Evolutionary conservation across 1,284 basidiomycete genomes (phyloP), one percentile per base, ranked within the genome.

Genomic region (Schizopora paradoxa): DNA sequence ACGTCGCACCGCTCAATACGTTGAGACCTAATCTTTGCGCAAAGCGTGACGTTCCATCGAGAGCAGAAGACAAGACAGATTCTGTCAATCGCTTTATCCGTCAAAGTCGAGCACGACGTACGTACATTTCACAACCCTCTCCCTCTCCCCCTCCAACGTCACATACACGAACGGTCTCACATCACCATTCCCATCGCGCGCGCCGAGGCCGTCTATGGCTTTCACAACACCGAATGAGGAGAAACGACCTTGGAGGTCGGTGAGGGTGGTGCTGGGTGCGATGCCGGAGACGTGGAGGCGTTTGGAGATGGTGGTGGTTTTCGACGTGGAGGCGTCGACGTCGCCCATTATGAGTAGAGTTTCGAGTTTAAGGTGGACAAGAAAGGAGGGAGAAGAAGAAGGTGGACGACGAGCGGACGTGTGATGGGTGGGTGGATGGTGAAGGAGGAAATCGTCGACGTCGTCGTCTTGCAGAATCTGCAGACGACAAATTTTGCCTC

Each of bases 11-110:
- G 53, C 83, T 88, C 6, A 90, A 69, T 3, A 78, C 58, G 56
- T 79, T 88, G 61, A 87, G 67, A 63, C 85, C 86, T 88, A 45
- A n/a, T n/a, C n/a, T n/a, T n/a, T n/a, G n/a, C n/a, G n/a, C n/a
- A 3, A 37, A 6, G 31, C 8, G n/a, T 29, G 41, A 29, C 13
- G n/a, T n/a, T n/a, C n/a, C n/a, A n/a, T n/a, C 14, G 14, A 31
- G 43, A 16, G 32, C 39, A 18, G 43, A 23, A n/a, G 4, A 34
- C 39, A 6, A 26, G 14, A 50, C 25, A 41, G 6, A 21, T 29
- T 4, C 40, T 33, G 16, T 48, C 31, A 48, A 42, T 29, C 43
- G 14, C 31, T 44, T n/a, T n/a, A n/a, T n/a, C n/a, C n/a, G n/a
- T n/a, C 22, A 41, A 36, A 25, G 26, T 31, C 28, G 45, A 40